Percentiles rank a stretch among this genome's conserved stretches.
Evolutionary conservation across 768 basidiomycete genomes (phyloP).

Genomic region (Leucosporidium scottii): DNA sequence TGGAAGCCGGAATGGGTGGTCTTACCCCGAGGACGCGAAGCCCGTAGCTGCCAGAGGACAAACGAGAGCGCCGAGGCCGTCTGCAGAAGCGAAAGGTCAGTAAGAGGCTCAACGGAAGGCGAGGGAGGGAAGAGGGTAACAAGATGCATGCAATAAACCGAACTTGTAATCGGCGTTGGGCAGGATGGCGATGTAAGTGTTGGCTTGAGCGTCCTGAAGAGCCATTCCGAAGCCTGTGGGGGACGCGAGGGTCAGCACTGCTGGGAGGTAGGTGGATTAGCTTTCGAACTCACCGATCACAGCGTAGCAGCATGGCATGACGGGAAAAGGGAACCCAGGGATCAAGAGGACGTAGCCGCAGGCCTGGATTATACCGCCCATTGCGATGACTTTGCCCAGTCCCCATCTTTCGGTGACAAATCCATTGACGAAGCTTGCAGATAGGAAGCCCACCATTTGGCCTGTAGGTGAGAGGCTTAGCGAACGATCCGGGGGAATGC

Average conservation of each 20-base stretch:
- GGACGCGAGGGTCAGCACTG: too few relatives aligned
- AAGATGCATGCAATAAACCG: neutral
- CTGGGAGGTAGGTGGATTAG: too few relatives aligned
- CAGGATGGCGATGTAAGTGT: conserved; percentile 14
- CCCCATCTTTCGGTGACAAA: conserved; percentile 2
- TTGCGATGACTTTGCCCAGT: conserved; percentile 15
- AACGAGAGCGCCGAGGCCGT: conserved; percentile 19
- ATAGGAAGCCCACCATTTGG: conserved; percentile 24
- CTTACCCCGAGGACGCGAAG: conserved; percentile 11
- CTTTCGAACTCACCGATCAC: conserved; percentile 7
- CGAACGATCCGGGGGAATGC: neutral
- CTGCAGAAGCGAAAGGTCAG: neutral
- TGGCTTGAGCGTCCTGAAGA: conserved; percentile 20
- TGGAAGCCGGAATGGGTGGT: too few relatives aligned
- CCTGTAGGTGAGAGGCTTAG: neutral
- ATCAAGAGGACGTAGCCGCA: conserved; percentile 23
- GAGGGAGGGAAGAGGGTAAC: neutral
- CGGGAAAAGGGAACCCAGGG: conserved; percentile 23
- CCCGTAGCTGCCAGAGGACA: conserved; percentile 26
- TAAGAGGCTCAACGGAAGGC: neutral
- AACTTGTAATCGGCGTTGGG: conserved; percentile 19
- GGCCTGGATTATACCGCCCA: conserved; percentile 14
- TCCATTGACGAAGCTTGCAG: neutral
- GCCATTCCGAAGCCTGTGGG: conserved; percentile 19
- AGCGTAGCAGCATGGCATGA: conserved; percentile 16